A percentile compares a stretch with the other conserved stretches of the same genome.
Evolutionary conservation across 306 rosid species (phyloP).

Genomic region (Cucumis cinereus): DNA sequence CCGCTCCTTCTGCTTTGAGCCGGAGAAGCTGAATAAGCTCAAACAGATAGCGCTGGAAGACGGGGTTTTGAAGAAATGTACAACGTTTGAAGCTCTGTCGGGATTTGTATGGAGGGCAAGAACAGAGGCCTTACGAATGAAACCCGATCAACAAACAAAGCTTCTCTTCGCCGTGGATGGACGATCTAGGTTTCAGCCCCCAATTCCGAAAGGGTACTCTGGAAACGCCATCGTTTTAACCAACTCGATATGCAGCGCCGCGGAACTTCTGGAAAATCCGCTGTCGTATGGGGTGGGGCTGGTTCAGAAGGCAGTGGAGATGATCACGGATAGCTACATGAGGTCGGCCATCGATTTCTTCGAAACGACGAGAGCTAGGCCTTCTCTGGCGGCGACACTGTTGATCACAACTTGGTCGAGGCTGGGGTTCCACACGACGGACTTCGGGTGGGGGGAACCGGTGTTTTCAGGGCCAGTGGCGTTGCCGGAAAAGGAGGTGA

Average conservation of each 20-base stretch:
- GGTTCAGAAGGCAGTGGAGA: slow-evolving; percentile 37
- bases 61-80: slow-evolving; percentile 40
- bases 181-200: slow-evolving; percentile 49
- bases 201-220: slow-evolving; percentile 50
- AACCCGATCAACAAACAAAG: slow-evolving; percentile 51
- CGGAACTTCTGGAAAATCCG: slow-evolving; percentile 40
- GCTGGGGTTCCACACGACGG: slow-evolving; percentile 46
- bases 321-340: slow-evolving; percentile 52
- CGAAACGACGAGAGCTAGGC: slow-evolving; percentile 62
- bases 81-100: slow-evolving; percentile 56
- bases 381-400: slow-evolving; percentile 54
- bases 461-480: slow-evolving; percentile 59
- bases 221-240: slow-evolving; percentile 77
- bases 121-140: slow-evolving; percentile 47
- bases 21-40: slow-evolving; percentile 37
- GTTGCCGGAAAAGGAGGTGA: slow-evolving; percentile 58
- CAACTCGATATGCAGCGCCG: slow-evolving; percentile 34
- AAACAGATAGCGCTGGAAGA: slow-evolving; percentile 48
- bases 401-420: slow-evolving; percentile 73
- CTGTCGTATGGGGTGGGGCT: slow-evolving; percentile 38
- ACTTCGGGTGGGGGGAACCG: slow-evolving; percentile 86
- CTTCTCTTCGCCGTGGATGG: slow-evolving; percentile 79
- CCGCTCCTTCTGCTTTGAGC: slow-evolving; percentile 40
- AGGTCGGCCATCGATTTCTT: slow-evolving; percentile 74
- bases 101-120: slow-evolving; percentile 80